phyloP scores from a whole-genome alignment of 2,329 filamentous ascomycete species.

The Hypoxylon sp. region DNA sequence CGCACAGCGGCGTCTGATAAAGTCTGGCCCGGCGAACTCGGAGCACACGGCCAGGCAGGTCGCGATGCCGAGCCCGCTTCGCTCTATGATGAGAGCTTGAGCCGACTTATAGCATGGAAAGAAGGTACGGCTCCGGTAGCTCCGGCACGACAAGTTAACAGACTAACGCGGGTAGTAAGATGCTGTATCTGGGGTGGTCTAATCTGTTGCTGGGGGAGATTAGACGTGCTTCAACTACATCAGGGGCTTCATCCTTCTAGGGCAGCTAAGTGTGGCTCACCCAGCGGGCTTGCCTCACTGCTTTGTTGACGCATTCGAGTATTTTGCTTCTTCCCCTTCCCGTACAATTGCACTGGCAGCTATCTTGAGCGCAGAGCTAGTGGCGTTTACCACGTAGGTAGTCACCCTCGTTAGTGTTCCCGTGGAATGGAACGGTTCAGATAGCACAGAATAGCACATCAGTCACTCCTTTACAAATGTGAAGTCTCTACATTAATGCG shows the following conservation, averaged over 20 bases:
- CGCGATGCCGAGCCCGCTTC: slow-evolving; percentile 72
- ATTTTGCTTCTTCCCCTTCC: slow-evolving; percentile 36
- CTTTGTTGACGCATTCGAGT: slow-evolving; percentile 27
- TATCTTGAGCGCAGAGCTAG: slow-evolving; percentile 15
- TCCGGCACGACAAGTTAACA: background rate
- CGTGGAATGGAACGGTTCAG: slow-evolving; percentile 16
- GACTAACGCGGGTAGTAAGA: slow-evolving; percentile 24
- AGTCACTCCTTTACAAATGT: slow-evolving; percentile 33
- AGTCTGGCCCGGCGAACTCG: slow-evolving; percentile 55
- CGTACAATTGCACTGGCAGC: slow-evolving; percentile 12
- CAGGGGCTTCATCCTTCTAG: slow-evolving; percentile 32
- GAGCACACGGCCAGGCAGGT: slow-evolving; percentile 57
- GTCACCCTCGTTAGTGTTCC: slow-evolving; percentile 33
- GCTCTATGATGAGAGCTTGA: slow-evolving; percentile 70
- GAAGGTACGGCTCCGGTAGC: slow-evolving; percentile 38
- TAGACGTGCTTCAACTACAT: slow-evolving; percentile 32
- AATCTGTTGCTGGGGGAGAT: slow-evolving; percentile 24
- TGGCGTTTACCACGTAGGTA: slow-evolving; percentile 23
- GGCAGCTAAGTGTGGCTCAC: slow-evolving; percentile 18
- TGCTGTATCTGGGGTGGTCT: slow-evolving; percentile 34
- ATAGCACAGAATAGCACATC: slow-evolving; percentile 32
- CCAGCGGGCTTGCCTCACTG: slow-evolving; percentile 17
- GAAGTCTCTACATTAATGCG: background rate
- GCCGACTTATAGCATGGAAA: slow-evolving; percentile 41
- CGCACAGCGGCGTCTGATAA: slow-evolving; percentile 57